Percentiles rank a stretch among this genome's conserved stretches.
phyloP scores from a whole-genome alignment of 345 rosid species.

The Combretum micranthum region DNA sequence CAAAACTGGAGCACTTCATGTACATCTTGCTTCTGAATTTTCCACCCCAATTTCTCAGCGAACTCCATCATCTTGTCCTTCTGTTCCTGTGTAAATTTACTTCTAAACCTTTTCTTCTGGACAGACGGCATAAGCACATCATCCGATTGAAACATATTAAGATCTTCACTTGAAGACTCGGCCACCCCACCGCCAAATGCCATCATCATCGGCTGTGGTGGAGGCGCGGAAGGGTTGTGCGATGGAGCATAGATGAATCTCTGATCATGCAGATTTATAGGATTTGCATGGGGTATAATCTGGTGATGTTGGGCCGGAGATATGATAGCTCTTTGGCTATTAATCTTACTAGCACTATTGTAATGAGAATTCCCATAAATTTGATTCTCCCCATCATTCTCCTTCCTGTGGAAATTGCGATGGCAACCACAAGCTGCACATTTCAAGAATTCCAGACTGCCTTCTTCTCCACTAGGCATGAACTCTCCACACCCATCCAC shows the following conservation, averaged over 20 bases:
- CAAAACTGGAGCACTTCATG: conserved; percentile 35
- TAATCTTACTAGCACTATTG: conserved; percentile 11
- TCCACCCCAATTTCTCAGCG: conserved; percentile 45
- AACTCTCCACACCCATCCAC: conserved; percentile 32
- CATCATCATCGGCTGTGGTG: conserved; percentile 53
- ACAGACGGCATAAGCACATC: conserved; percentile 11
- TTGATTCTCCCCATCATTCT: conserved; percentile 15
- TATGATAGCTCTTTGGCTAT: conserved; percentile 18
- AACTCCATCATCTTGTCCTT: conserved; percentile 42
- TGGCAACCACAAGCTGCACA: conserved; percentile 36
- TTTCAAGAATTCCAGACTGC: conserved; percentile 16
- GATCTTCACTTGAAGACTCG: conserved; percentile 49
- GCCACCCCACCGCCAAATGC: conserved; percentile 36
- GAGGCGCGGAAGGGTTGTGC: conserved; percentile 1
- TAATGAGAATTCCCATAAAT: background rate
- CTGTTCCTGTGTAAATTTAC: conserved; percentile 37
- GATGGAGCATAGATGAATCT: conserved; percentile 18
- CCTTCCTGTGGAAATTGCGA: conserved; percentile 31
- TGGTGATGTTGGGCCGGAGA: conserved; percentile 9
- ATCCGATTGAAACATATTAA: conserved; percentile 25
- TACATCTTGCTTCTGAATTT: conserved; percentile 37
- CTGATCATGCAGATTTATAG: conserved; percentile 20
- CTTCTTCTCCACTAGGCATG: conserved; percentile 29
- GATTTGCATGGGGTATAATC: conserved; percentile 12
- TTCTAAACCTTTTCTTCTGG: conserved; percentile 36